These are phyloP conservation scores for Malbranchea zuffiana DNA, from an alignment of 2,329 filamentous ascomycete genomes.

Conservation along the genomic window DNA sequence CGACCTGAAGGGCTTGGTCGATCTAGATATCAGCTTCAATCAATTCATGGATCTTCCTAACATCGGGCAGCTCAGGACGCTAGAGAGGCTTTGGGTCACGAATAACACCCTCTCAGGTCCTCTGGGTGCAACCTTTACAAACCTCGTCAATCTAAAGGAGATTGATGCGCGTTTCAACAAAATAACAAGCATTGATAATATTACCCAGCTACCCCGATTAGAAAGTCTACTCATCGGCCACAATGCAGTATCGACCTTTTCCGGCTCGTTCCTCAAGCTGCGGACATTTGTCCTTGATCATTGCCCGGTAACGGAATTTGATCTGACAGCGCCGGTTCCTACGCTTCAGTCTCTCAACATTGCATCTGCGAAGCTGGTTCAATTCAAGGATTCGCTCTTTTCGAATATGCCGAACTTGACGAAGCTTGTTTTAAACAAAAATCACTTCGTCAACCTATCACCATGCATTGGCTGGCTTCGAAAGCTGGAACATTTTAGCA, in stretches of 20 bases:
- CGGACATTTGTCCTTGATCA: slow-evolving; percentile 82
- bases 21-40: slow-evolving; percentile 96
- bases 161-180: slow-evolving; percentile 91
- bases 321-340: slow-evolving; percentile 63
- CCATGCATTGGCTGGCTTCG: slow-evolving; percentile 72
- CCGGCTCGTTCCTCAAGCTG: slow-evolving; percentile 75
- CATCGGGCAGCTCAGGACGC: slow-evolving; percentile 64
- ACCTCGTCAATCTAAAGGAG: slow-evolving; percentile 70
- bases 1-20: slow-evolving; percentile 68
- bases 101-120: slow-evolving; percentile 78
- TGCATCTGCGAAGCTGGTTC: slow-evolving; percentile 80
- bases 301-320: slow-evolving; percentile 90
- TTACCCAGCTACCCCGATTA: slow-evolving; percentile 71
- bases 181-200: slow-evolving; percentile 76
- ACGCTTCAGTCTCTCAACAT: slow-evolving; percentile 80
- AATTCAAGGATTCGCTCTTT: slow-evolving; percentile 76
- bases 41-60: slow-evolving; percentile 67
- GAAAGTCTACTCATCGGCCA: slow-evolving; percentile 86
- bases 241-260: slow-evolving; percentile 82
- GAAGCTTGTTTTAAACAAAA: slow-evolving; percentile 81
- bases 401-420: slow-evolving; percentile 77
- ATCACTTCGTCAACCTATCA: slow-evolving; percentile 87
- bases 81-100: slow-evolving; percentile 88
- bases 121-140: slow-evolving; percentile 60
- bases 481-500: slow-evolving; percentile 81